phyloP scores from a whole-genome alignment of 23 red algal species.

The Gracilaria vermiculophylla region DNA sequence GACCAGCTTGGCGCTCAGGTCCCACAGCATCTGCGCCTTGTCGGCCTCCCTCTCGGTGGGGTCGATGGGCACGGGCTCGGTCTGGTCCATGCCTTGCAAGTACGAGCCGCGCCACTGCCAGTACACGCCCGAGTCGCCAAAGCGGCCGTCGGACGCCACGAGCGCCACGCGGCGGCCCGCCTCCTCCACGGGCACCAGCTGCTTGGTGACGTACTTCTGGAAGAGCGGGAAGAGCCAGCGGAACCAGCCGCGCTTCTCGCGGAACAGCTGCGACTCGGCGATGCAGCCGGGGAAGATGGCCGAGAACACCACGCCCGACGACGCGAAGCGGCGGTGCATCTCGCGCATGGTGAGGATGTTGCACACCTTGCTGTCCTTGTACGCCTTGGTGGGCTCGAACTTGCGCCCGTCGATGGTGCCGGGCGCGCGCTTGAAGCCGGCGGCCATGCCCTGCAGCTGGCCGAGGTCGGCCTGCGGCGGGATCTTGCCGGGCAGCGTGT shows the following conservation, averaged over 20 bases:
- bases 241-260: constrained; percentile 95
- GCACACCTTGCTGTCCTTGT: constrained; percentile 92
- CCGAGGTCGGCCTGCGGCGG: constrained; percentile 88
- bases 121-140: constrained; percentile 76
- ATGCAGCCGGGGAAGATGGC: constrained; percentile 90
- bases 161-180: constrained; percentile 74
- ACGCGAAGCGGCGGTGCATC: constrained; percentile 60
- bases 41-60: constrained; percentile 66
- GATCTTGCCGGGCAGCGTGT: constrained; percentile 86
- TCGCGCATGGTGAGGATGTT: constrained; percentile 84
- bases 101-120: constrained; percentile 88
- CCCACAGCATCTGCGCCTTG: constrained; percentile 81
- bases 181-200: constrained; percentile 79
- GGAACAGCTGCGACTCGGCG: constrained; percentile 78
- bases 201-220: constrained; percentile 90
- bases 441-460: constrained; percentile 59
- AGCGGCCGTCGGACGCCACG: constrained; percentile 66
- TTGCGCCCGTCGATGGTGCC: constrained; percentile 72
- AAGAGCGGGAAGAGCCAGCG: constrained; percentile 85
- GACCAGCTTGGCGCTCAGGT: constrained; percentile 74
- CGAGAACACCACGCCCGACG: constrained; percentile 61
- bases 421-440: constrained; percentile 44
- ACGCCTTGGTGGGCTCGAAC: constrained; percentile 96
- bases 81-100: constrained; percentile 66
- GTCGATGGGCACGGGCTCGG: constrained; percentile 44